These are phyloP conservation scores for Gossypium bickii DNA, from an alignment of 345 rosid genomes.

Conservation along the genomic window DNA sequence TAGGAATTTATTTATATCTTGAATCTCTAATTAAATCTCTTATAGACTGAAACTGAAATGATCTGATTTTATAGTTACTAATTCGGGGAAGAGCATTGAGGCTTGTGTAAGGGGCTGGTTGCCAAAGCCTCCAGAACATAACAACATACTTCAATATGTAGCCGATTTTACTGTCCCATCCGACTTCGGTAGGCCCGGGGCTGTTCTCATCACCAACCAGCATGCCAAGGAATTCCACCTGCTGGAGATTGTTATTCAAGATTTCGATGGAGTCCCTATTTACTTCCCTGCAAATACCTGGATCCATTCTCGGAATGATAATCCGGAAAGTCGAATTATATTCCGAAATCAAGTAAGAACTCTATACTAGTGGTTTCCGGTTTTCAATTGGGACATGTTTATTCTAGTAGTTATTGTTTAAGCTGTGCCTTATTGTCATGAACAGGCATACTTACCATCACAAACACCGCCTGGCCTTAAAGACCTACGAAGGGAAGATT, in stretches of 20 bases:
- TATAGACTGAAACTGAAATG: neutral
- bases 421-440: neutral
- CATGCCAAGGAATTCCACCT: slow-evolving; percentile 70
- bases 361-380: neutral
- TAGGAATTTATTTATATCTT: neutral
- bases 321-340: slow-evolving; percentile 73
- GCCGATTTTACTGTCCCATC: slow-evolving; percentile 59
- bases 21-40: neutral
- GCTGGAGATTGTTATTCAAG: slow-evolving; percentile 57
- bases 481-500: slow-evolving; percentile 70
- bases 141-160: slow-evolving; percentile 51
- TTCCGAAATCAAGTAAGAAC: slow-evolving; percentile 66
- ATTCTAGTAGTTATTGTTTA: neutral
- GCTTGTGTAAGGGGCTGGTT: slow-evolving; percentile 64
- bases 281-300: slow-evolving; percentile 78
- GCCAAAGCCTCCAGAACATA: slow-evolving; percentile 46
- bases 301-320: slow-evolving; percentile 70
- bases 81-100: slow-evolving; percentile 55
- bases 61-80: slow-evolving; percentile 45
- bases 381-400: neutral
- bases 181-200: slow-evolving; percentile 81
- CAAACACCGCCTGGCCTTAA: slow-evolving; percentile 69
- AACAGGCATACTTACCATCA: slow-evolving; percentile 64
- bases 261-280: slow-evolving; percentile 53
- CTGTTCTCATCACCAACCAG: slow-evolving; percentile 66